Evolutionary conservation across 768 basidiomycete species (phyloP), one percentile per base, ranked within the genome.

Genomic region (Termitomyces sp.): DNA sequence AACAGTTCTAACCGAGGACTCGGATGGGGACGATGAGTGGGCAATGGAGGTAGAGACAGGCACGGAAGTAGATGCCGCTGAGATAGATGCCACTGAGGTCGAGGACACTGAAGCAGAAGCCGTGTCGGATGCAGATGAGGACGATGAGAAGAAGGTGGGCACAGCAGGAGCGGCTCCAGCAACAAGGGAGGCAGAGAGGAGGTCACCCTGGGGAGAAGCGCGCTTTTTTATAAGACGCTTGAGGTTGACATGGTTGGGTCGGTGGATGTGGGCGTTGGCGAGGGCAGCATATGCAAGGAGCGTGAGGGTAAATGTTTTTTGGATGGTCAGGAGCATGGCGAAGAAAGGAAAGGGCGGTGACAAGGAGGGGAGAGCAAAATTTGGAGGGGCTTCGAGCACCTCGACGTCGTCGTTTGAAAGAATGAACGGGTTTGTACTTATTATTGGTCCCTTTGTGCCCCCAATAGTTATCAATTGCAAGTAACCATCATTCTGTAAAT

Each of bases 161-260:
- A 67, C 53, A 60, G 74, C 68, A 25, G 70, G 67, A 42, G 70
- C 67, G 46, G 74, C 77, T 63, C 76, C 78, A 61, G 71, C 73
- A 62, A 76, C 70, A 53, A 71, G 60, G 20, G 25, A 63, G 61
- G 60, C 32, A 57, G 60, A 60, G 62, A 38, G 45, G 47, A 59
- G 60, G 36, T 42, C 42, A 38, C 63, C 63, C 59, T 70, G 69
- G 58, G 70, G 62, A 1, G 81, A 77, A 4, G 76, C 70, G 42
- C 90, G 87, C 71, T 88, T 91, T 76, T 80, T 89, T 66, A 92
- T 70, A 71, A 92, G 74, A 68, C 90, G 87, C 68, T 85, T 83
- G 68, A 86, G 74, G 67, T 76, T 76, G 55, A 67, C 77, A 73
- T 89, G 86, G 73, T 82, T 82, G 65, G 84, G 84, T 55, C 78